phyloP scores from a whole-genome alignment of 345 rosid species.

The Eucalyptus dawsonii region DNA sequence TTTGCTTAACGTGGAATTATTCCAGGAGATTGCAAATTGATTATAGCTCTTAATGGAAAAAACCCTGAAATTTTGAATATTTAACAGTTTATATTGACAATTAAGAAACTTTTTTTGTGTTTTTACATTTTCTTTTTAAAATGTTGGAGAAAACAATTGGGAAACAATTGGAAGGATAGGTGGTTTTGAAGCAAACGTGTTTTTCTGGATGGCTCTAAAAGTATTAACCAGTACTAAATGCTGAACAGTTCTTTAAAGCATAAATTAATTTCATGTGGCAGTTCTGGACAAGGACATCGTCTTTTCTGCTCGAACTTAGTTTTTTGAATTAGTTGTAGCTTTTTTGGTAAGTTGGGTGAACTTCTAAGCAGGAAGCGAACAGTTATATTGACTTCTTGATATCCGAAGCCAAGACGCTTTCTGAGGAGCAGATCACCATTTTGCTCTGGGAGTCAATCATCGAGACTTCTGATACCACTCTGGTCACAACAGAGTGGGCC shows the following conservation, averaged over 20 bases:
- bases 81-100: background rate
- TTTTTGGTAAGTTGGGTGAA: background rate
- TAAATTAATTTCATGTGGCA: background rate
- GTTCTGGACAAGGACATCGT: background rate
- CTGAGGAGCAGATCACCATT: slow-evolving; percentile 46
- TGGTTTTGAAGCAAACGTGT: background rate
- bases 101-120: too few relatives aligned
- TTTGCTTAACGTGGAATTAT: background rate
- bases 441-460: slow-evolving; percentile 74
- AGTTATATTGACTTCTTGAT: slow-evolving; percentile 50
- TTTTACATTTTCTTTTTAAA: background rate
- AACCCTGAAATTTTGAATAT: background rate
- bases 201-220: background rate
- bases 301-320: background rate
- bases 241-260: background rate
- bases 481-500: slow-evolving; percentile 90
- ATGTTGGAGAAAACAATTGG: background rate
- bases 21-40: background rate
- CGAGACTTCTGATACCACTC: slow-evolving; percentile 64
- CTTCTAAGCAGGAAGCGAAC: slow-evolving; percentile 29
- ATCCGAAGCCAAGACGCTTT: slow-evolving; percentile 47
- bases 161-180: background rate
- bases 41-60: background rate
- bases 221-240: background rate
- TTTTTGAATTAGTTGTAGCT: background rate